These are phyloP conservation scores for Kregervanrija pseudodelftensis DNA, from an alignment of 805 yeast species.

Conservation along the genomic window DNA sequence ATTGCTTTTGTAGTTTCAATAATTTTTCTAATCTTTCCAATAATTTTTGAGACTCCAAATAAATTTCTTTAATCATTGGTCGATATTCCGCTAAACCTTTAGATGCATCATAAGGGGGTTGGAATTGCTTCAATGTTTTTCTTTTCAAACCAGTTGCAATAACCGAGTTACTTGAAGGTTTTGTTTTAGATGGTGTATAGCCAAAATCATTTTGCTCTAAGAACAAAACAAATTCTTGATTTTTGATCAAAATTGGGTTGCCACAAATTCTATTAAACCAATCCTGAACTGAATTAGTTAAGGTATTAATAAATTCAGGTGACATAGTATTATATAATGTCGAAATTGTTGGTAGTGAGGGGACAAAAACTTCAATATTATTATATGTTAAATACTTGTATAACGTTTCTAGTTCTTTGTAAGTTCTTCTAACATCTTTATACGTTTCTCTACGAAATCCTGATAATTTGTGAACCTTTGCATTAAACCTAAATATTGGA, in stretches of 20 bases:
- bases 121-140: slow-evolving; percentile 84
- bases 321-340: slow-evolving; percentile 81
- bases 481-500: slow-evolving; percentile 73
- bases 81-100: slow-evolving; percentile 76
- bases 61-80: slow-evolving; percentile 75
- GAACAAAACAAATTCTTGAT: slow-evolving; percentile 82
- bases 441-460: slow-evolving; percentile 64
- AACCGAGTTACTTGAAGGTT: slow-evolving; percentile 32
- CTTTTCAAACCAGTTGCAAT: slow-evolving; percentile 82
- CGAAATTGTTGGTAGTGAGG: slow-evolving; percentile 69
- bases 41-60: slow-evolving; percentile 51
- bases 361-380: slow-evolving; percentile 88
- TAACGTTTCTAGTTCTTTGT: slow-evolving; percentile 66
- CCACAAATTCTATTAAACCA: slow-evolving; percentile 75
- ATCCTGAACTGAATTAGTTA: slow-evolving; percentile 57
- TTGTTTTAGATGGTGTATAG: slow-evolving; percentile 33
- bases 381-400: slow-evolving; percentile 73
- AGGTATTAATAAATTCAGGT: slow-evolving; percentile 63
- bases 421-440: slow-evolving; percentile 73
- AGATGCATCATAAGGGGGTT: slow-evolving; percentile 86
- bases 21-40: slow-evolving; percentile 44
- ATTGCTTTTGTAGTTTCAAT: slow-evolving; percentile 51
- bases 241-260: slow-evolving; percentile 77
- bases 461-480: slow-evolving; percentile 51
- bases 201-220: slow-evolving; percentile 32